phyloP scores from a whole-genome alignment of 805 yeast genomes.

The Sugiyamaella valdiviana region DNA sequence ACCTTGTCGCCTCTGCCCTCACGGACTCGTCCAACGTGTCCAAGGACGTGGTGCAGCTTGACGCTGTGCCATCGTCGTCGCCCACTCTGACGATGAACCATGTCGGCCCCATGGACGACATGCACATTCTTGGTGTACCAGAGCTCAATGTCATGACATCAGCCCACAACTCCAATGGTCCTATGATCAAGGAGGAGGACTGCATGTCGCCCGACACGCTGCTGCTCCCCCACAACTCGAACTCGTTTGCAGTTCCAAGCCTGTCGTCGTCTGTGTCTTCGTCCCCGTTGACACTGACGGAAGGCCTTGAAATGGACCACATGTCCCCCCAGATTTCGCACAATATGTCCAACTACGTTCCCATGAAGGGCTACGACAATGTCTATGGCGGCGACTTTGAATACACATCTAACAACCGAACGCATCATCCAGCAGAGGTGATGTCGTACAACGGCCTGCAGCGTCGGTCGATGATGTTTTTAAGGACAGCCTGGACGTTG shows the following conservation, averaged over 20 bases:
- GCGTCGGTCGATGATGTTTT: constrained; percentile 21
- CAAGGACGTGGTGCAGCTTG: neutral
- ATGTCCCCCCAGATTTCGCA: neutral
- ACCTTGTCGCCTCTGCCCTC: neutral
- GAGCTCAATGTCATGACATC: neutral
- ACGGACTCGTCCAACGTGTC: neutral
- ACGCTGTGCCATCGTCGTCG: neutral
- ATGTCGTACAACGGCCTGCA: constrained; percentile 22
- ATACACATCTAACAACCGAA: constrained; percentile 15
- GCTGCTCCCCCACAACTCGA: constrained; percentile 6
- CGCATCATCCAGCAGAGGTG: constrained; percentile 32
- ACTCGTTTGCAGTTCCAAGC: constrained; percentile 18
- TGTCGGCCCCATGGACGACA: neutral
- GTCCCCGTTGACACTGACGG: constrained; percentile 14
- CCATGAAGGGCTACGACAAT: neutral
- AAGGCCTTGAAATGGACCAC: constrained; percentile 2
- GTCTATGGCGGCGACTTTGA: neutral
- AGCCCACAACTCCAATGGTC: no score
- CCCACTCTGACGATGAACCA: neutral
- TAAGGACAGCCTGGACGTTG: neutral
- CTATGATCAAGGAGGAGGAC: constrained; percentile 10
- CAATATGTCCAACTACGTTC: neutral
- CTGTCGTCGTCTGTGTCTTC: constrained; percentile 22
- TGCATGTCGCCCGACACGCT: constrained; percentile 21
- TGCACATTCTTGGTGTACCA: neutral